These are phyloP conservation scores for Scolecobasidium constrictum DNA, from an alignment of 2,329 filamentous ascomycete genomes.

Conservation along the genomic window DNA sequence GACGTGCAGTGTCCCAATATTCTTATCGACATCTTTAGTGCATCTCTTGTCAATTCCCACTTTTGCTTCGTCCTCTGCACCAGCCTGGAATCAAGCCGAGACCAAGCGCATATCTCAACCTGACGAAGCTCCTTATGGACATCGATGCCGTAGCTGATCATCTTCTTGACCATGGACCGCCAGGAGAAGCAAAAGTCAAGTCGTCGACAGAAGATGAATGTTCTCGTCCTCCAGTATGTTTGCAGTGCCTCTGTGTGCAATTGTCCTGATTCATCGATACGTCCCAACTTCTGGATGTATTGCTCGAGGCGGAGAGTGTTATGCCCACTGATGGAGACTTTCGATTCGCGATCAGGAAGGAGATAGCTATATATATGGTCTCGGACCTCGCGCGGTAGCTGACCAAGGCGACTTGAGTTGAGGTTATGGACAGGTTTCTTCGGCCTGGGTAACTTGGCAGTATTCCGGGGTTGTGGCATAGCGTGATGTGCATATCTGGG, in stretches of 20 bases:
- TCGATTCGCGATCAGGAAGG: neutral
- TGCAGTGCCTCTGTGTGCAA: neutral
- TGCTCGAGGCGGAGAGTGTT: neutral
- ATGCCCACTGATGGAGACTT: neutral
- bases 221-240: neutral
- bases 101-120: neutral
- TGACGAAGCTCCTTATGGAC: neutral
- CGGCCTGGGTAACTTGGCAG: too few relatives aligned
- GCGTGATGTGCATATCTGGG: too few relatives aligned
- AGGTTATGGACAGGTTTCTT: too few relatives aligned
- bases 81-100: neutral
- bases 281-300: neutral
- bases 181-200: too few relatives aligned
- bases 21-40: neutral
- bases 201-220: too few relatives aligned
- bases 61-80: neutral
- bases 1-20: neutral
- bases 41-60: neutral
- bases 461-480: too few relatives aligned
- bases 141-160: neutral
- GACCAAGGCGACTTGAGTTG: too few relatives aligned
- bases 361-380: neutral
- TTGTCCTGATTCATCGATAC: neutral
- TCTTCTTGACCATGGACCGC: neutral
- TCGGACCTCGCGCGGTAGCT: neutral